phyloP scores from a whole-genome alignment of 2,329 filamentous ascomycete species.

The Fusarium sulawesiense region DNA sequence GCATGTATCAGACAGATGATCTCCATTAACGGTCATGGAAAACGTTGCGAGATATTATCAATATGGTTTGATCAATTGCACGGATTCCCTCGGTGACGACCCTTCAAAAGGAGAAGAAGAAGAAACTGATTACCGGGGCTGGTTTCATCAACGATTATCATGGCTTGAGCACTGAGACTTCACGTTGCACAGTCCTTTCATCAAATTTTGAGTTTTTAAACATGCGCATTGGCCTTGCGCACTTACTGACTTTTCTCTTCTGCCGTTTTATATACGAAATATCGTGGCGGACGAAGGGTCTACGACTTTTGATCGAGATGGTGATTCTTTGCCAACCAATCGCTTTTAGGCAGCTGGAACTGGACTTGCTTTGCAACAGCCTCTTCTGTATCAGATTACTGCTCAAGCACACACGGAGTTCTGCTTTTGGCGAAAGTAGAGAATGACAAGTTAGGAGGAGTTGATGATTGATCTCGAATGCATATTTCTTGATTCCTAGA shows the following conservation, averaged over 20 bases:
- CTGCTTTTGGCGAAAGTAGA: not conserved
- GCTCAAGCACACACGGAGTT: not conserved
- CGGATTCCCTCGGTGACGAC: not conserved
- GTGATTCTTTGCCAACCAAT: not conserved
- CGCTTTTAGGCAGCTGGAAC: not conserved
- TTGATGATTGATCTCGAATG: not conserved
- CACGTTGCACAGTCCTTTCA: conserved; percentile 5
- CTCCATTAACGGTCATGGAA: not conserved
- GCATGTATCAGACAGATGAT: not conserved
- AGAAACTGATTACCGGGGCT: not conserved
- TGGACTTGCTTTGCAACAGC: not conserved
- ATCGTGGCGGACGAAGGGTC: not conserved
- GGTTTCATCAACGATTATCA: conserved; percentile 1
- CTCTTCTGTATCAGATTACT: not conserved
- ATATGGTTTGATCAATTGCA: not conserved
- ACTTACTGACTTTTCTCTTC: not conserved
- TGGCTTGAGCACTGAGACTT: conserved; percentile 18
- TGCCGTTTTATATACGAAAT: conserved; percentile 9
- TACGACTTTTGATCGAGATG: not conserved
- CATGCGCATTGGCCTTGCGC: not conserved
- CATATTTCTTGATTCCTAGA: not conserved
- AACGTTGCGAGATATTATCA: conserved; percentile 1
- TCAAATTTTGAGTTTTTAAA: conserved; percentile 1
- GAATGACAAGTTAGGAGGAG: not conserved
- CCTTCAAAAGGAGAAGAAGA: not conserved